Evolutionary conservation across 2,329 filamentous ascomycete species (phyloP), one percentile per base, ranked within the genome.

Genomic region (Aspergillus spinulosporus): DNA sequence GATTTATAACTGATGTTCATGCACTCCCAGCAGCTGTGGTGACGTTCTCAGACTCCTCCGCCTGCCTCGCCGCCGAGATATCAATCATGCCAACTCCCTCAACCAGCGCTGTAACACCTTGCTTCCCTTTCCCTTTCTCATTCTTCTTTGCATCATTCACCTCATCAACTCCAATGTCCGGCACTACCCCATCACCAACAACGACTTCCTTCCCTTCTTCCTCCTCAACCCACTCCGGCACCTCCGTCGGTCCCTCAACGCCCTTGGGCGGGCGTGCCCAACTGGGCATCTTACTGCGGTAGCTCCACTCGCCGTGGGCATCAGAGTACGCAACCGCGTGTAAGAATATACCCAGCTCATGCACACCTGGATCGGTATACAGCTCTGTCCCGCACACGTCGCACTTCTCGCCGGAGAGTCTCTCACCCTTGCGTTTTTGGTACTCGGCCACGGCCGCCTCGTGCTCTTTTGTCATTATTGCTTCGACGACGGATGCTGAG

Each of bases 371-470:
- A 69, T 99, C 94, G 12, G 90, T 95, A 74, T 97, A 99, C 43
- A 99, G 79, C 21, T 90, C 89, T 15, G 94, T 96, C 57, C 88
- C 83, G 72, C 94, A 99, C 34, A 92, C 74, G 4, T 87, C 81
- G 72, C 94, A 99, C 12, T 85, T 76, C 67, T 92, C 80, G 9
- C 94, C 94, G 1, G 92, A 95, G 82, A 97, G 88, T 72, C 90
- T 92, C 79, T 99, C 94, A 1, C 92, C 93, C 66, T 93, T 92
- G 66, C 87, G 85, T 75, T 92, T 91, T 69, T 96, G 86, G 72
- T 97, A 97, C 54, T 88, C 82, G 64, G 92, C 88, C 37, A 97
- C 88, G 85, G 97, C 92, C 65, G 94, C 90, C 68, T 97, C 90
- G 59, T 79, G 76, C 49, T 76, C 75, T 15, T 71, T 73, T 15